These are phyloP conservation scores for Magnaporthiopsis poae DNA, from an alignment of 2,329 filamentous ascomycete species.

Conservation along the genomic window DNA sequence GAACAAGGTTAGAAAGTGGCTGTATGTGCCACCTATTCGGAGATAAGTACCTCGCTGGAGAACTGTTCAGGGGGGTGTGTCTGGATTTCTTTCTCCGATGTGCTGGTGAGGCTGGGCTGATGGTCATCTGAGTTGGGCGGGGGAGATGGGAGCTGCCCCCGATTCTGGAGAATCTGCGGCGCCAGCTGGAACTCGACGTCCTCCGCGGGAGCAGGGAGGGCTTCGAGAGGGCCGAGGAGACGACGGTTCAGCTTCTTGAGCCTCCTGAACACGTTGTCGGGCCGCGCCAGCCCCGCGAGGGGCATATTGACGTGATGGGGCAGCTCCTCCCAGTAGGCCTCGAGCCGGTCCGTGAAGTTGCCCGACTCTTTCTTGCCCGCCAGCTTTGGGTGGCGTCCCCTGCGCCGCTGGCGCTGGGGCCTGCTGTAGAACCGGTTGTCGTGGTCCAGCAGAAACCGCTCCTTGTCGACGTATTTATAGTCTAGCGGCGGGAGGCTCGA, in stretches of 20 bases:
- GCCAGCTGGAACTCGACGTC: background rate
- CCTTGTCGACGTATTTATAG: conserved; percentile 8
- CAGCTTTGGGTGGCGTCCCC: conserved; percentile 9
- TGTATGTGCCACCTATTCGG: background rate
- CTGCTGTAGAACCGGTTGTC: conserved; percentile 1
- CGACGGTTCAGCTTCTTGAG: background rate
- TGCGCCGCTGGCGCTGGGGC: background rate
- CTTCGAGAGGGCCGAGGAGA: background rate
- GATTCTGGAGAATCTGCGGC: background rate
- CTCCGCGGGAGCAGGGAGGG: background rate
- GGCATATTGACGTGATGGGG: conserved; percentile 12
- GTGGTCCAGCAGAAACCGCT: background rate
- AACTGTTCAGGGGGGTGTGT: background rate
- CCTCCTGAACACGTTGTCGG: background rate
- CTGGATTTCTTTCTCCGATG: background rate
- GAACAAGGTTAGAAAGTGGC: background rate
- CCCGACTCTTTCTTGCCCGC: conserved; percentile 5
- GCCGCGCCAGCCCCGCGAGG: conserved; percentile 12
- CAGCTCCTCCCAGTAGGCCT: conserved; percentile 8
- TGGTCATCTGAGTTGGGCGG: background rate
- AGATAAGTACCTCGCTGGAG: background rate
- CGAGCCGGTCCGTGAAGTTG: conserved; percentile 3
- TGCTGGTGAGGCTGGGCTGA: background rate
- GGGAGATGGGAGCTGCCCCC: background rate
- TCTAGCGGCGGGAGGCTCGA: background rate